phyloP scores from a whole-genome alignment of 352 stramenopile species.

The Globisporangium splendens region DNA sequence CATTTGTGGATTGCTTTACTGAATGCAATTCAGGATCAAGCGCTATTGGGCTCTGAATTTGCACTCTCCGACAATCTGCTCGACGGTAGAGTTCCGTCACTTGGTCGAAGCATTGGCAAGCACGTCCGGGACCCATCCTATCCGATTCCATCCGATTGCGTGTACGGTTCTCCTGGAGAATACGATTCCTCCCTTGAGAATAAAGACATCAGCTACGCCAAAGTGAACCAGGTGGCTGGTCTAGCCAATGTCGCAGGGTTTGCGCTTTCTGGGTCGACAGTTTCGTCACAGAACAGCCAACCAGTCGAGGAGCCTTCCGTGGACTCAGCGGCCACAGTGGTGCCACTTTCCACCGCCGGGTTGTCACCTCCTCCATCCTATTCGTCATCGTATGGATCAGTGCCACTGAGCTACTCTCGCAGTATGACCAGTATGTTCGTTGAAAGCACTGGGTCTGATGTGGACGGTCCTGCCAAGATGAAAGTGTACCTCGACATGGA shows the following conservation, averaged over 20 bases:
- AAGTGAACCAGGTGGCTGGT: constrained; percentile 13
- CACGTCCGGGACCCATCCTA: constrained; percentile 17
- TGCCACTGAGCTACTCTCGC: no score
- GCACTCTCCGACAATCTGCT: constrained; percentile 10
- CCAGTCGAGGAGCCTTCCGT: no score
- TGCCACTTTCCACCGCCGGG: no score
- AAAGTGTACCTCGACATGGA: constrained; percentile 52
- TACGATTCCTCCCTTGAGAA: constrained; percentile 13
- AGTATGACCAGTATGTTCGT: constrained; percentile 12
- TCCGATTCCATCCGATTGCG: constrained; percentile 16
- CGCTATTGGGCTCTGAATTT: constrained; percentile 16
- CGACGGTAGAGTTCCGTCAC: constrained; percentile 6
- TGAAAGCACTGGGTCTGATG: constrained; percentile 13
- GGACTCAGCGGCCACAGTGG: no score
- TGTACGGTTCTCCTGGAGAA: constrained; percentile 6
- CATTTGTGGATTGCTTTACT: background rate
- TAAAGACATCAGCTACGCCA: constrained; percentile 18
- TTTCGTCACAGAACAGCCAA: background rate
- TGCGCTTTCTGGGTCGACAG: constrained; percentile 8
- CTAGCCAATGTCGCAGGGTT: constrained; percentile 14
- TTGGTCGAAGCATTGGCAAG: constrained; percentile 16
- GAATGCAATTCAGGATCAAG: constrained; percentile 9
- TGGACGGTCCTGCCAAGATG: constrained; percentile 10
- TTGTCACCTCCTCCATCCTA: no score
- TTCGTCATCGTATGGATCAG: no score